Percentiles rank a stretch among this genome's conserved stretches.
Conservation (phyloP, 2,329 filamentous ascomycete genomes). For the Colletotrichum sp. region DNA sequence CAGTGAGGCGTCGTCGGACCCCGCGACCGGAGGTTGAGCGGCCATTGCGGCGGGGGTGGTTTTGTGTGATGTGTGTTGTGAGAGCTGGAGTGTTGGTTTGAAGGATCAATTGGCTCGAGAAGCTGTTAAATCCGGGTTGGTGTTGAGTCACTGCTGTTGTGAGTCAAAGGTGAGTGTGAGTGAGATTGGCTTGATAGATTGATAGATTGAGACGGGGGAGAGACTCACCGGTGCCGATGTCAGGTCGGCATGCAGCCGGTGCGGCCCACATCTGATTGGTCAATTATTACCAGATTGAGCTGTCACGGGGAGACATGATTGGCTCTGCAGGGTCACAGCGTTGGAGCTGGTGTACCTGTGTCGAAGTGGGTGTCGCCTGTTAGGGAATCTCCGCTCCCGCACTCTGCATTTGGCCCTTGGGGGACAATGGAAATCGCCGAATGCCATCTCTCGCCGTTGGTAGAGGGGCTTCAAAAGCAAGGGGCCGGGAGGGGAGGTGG, state of each 20-base stretch:
- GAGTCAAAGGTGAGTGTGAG: constrained; percentile 11
- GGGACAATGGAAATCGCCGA: neutral
- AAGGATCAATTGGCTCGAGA: neutral
- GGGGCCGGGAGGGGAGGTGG: no score
- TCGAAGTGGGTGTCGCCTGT: neutral
- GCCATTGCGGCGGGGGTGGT: constrained; percentile 30
- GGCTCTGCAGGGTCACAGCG: neutral
- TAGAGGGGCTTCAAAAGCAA: neutral
- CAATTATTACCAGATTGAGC: constrained; percentile 12
- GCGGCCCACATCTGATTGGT: constrained; percentile 16
- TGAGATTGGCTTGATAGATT: neutral
- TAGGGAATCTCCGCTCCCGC: constrained; percentile 20
- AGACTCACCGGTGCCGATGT: neutral
- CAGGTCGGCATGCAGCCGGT: neutral
- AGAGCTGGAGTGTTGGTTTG: neutral
- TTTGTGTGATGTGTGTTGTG: neutral
- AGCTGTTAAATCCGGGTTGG: neutral
- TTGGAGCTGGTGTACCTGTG: neutral
- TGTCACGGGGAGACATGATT: constrained; percentile 1
- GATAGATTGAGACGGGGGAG: neutral
- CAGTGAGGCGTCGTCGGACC: constrained; percentile 33
- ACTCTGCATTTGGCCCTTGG: neutral
- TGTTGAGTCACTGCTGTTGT: neutral
- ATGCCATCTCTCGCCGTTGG: neutral
- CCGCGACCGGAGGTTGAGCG: constrained; percentile 27